A percentile compares a stretch with the other conserved stretches of the same genome.
Evolutionary conservation across 202 grass and related monocot genomes (phyloP).

Genomic region (Eragrostis tef): DNA sequence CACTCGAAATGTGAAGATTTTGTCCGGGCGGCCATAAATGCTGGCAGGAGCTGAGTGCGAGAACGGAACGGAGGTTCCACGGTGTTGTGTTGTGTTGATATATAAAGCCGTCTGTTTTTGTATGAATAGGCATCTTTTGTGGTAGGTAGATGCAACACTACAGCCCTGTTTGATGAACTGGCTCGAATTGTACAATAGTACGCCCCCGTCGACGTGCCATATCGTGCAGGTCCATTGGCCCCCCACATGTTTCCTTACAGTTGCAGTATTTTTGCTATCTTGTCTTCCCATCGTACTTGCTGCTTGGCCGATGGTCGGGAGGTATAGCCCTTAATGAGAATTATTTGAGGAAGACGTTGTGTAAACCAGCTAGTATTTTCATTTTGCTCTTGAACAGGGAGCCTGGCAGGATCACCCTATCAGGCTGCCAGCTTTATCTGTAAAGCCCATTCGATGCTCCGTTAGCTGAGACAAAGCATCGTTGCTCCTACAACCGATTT

Average conservation of each 20-base stretch:
- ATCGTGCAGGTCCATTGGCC: not conserved
- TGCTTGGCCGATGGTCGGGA: not conserved
- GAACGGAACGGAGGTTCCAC: not conserved
- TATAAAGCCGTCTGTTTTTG: conserved; percentile 34
- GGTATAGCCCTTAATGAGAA: too few species aligned
- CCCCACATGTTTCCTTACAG: too few species aligned
- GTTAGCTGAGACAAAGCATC: too few species aligned
- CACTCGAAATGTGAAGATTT: conserved; percentile 76
- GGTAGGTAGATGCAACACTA: conserved; percentile 32
- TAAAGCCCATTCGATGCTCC: too few species aligned
- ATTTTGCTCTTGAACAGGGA: too few species aligned
- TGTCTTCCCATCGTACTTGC: not conserved
- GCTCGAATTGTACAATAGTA: not conserved
- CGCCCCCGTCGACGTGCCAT: too few species aligned
- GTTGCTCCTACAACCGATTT: too few species aligned
- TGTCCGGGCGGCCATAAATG: conserved; percentile 64
- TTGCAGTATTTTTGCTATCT: not conserved
- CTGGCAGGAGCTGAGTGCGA: conserved; percentile 53
- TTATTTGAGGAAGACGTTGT: too few species aligned
- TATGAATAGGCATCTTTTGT: conserved; percentile 33
- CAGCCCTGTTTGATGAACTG: conserved; percentile 31
- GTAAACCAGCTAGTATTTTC: too few species aligned
- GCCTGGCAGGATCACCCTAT: too few species aligned
- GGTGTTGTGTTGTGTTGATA: conserved; percentile 10
- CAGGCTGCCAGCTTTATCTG: too few species aligned